phyloP scores from a whole-genome alignment of 2,329 filamentous ascomycete genomes.

The Aspergillus pseudoviridinutans region DNA sequence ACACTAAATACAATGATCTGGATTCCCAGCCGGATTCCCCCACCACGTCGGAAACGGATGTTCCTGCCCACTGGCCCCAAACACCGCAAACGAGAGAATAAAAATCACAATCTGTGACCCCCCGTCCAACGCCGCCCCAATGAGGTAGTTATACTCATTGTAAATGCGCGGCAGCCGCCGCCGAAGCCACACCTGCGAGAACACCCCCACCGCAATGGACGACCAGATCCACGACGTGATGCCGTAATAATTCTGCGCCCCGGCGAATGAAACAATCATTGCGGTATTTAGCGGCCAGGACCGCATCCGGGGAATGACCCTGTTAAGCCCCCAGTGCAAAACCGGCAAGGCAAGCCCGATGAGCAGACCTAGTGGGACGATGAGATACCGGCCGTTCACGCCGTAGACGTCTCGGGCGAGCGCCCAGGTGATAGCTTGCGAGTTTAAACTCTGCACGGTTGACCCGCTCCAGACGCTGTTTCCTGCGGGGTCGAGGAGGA shows the following conservation, averaged over 20 bases:
- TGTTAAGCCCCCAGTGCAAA: constrained; percentile 37
- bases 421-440: constrained; percentile 40
- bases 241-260: constrained; percentile 9
- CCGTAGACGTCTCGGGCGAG: constrained; percentile 54
- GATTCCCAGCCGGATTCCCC: constrained; percentile 23
- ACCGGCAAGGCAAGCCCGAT: constrained; percentile 47
- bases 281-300: constrained; percentile 16
- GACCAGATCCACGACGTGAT: constrained; percentile 20
- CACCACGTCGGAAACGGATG: constrained; percentile 36
- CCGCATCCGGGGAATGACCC: constrained; percentile 11
- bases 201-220: constrained; percentile 16
- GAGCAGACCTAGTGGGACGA: constrained; percentile 50
- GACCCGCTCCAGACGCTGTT: constrained; percentile 53
- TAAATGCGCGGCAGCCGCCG: constrained; percentile 34
- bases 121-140: constrained; percentile 40
- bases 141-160: constrained; percentile 42
- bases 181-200: constrained; percentile 35
- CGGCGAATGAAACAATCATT: constrained; percentile 14
- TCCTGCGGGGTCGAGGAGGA: constrained; percentile 46
- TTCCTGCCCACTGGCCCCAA: constrained; percentile 41
- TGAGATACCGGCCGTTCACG: constrained; percentile 39
- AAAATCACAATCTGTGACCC: constrained; percentile 41
- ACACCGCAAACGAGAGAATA: constrained; percentile 42
- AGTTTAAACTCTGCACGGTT: constrained; percentile 43
- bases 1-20: neutral